Percentiles rank a stretch among this genome's conserved stretches.
These are phyloP conservation scores for Penicillium mononematosum DNA, from an alignment of 495 filamentous ascomycete species.

Conservation along the genomic window DNA sequence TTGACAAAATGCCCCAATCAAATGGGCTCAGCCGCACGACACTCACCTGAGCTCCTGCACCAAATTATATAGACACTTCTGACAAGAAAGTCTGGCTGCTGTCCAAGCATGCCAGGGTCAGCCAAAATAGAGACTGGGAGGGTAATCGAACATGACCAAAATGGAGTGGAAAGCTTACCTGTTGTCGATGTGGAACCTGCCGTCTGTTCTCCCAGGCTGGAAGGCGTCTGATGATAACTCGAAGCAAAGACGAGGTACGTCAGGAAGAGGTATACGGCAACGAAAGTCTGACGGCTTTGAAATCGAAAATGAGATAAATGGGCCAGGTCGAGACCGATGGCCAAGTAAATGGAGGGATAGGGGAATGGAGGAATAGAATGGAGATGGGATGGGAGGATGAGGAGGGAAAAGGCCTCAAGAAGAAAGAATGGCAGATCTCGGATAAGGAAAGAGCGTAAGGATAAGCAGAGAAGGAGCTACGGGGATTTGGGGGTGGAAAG, in stretches of 20 bases:
- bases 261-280: not conserved
- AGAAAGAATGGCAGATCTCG: not conserved
- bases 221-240: slow-evolving; percentile 2
- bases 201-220: not conserved
- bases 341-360: slow-evolving; percentile 1
- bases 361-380: slow-evolving; percentile 28
- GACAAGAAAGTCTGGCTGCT: not conserved
- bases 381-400: slow-evolving; percentile 16
- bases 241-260: not conserved
- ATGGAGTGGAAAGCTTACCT: not conserved
- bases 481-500: not conserved
- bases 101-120: not conserved
- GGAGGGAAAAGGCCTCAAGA: slow-evolving; percentile 1
- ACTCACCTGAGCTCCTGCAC: slow-evolving; percentile 6
- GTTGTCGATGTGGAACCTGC: not conserved
- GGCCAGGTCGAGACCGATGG: not conserved
- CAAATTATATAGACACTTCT: slow-evolving; percentile 9
- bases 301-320: not conserved
- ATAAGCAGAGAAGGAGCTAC: slow-evolving; percentile 6
- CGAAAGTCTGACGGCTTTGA: not conserved
- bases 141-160: not conserved
- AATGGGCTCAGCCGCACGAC: not conserved
- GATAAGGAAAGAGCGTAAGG: slow-evolving; percentile 7
- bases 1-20: not conserved
- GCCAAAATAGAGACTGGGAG: not conserved